Evolutionary conservation across 257 asterid genomes (phyloP).

Genomic region (Solanum gandarillasii): DNA sequence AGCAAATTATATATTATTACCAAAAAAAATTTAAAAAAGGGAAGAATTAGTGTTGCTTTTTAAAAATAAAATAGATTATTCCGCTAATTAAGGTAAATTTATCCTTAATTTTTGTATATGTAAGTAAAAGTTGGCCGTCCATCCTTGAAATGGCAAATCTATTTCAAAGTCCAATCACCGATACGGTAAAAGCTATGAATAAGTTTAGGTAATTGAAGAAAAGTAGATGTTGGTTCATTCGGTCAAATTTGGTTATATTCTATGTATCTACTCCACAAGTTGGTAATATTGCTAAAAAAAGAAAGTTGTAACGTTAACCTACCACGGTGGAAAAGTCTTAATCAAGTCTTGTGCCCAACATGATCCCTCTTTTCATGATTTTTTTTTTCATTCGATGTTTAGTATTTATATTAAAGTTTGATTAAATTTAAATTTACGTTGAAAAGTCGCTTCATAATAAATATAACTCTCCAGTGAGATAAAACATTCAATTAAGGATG

Average conservation of each 20-base stretch:
- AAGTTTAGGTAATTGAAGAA: background rate
- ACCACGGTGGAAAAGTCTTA: background rate
- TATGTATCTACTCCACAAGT: background rate
- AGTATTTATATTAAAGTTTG: fast-evolving
- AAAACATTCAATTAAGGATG: too few species aligned
- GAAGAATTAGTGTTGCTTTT: background rate
- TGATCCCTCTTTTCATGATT: background rate
- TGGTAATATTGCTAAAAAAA: background rate
- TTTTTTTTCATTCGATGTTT: fast-evolving
- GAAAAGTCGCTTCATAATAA: too few species aligned
- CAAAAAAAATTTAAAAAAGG: too few species aligned
- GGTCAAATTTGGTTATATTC: background rate
- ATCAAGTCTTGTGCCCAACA: background rate
- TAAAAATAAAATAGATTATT: background rate
- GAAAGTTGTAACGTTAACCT: background rate
- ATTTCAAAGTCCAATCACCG: background rate
- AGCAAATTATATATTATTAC: background rate
- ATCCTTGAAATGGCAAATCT: background rate
- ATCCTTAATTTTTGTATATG: background rate
- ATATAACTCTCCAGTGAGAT: fast-evolving
- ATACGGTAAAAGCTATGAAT: background rate
- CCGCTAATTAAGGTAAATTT: background rate
- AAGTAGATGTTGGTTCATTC: background rate
- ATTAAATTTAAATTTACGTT: too few species aligned
- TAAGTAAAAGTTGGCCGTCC: background rate